Base-by-base conservation (phyloP, 2,329 filamentous ascomycete species). In the Eurotiales sp. region DNA sequence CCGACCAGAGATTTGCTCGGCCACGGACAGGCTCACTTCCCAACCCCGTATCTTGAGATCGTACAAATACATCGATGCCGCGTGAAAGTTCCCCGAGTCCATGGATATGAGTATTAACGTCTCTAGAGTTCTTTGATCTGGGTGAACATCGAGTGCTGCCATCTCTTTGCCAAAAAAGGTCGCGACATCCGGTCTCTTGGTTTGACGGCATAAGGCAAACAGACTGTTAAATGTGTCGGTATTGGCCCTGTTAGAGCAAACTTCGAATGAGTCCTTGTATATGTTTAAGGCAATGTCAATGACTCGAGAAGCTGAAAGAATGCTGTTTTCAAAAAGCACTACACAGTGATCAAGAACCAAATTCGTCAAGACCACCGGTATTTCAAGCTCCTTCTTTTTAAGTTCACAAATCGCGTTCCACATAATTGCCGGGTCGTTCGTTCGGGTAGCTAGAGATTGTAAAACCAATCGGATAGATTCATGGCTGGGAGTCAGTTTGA, bases 391-490 rank as follows among this genome's bases (percentile, higher is more conserved):
- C 8, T 74, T 74, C 22, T 72, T 65, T 41, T 77, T 76, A 23
- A 90, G 71, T 0, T 74, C 64, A 44, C 80, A 74, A 11, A 95
- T 75, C 1, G 78, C 71, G 2, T 66, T 59, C 62, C 87, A 80
- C 3, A 82, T 80, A 34, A 77, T 67, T 14, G 74, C 64, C 1
- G 81, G 70, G 3, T 79, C 72, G 0, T 64, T 61, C 0, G 75
- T 68, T 1, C 76, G 69, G 34, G 72, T 62, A 34, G 71, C 71
- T 37, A 95, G 73, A 52, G 80, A 72, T 3, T 66, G 62, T 58
- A 79, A 84, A 19, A 96, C 72, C 2, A 81, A 70, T 14, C 84
- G 77, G 2, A 87, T 90, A 50, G 81, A 85, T 12, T 74, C 78
- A 3, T 76, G 64, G 29, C 81, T 78, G 3, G 83, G 76, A 34